Evolutionary conservation across 2,329 filamentous ascomycete species (phyloP), one percentile per base, ranked within the genome.

Genomic region (Penicillium verrucosum): DNA sequence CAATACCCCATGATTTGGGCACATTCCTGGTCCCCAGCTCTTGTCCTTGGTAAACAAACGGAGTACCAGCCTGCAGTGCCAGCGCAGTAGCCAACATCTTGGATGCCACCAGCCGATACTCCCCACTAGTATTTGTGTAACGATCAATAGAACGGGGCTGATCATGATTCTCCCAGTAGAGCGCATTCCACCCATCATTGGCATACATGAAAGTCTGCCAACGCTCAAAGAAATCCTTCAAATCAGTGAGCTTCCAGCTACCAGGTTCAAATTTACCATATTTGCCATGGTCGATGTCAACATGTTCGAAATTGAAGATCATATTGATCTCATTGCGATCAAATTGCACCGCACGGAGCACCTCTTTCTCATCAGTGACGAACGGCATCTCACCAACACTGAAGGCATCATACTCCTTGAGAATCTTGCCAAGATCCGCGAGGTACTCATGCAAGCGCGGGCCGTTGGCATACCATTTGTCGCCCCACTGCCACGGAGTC

Each of bases 281-380:
- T 68, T 54, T 51, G 5, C 69, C 82, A 45, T 81, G 77, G 4
- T 83, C 86, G 16, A 87, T 75, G 65, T 87, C 81, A 8, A 89
- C 84, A 11, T 86, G 80, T 61, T 89, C 86, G 67, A 90, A 90
- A 64, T 88, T 84, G 72, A 90, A 89, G 36, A 89, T 86, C 85
- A 89, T 89, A 68, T 82, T 85, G 43, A 89, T 73, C 66, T 89
- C 85, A 32, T 80, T 78, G 16, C 82, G 78, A 49, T 83, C 80
- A 23, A 78, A 80, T 3, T 78, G 78, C 2, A 89, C 85, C 7
- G 78, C 79, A 14, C 76, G 75, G 6, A 85, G 65, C 1, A 84
- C 77, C 56, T 83, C 80, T 7, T 80, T 70, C 8, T 75, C 74
- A 46, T 78, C 78, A 4, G 73, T 74, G 1, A 79, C 73, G 40